Conservation (phyloP, 345 rosid genomes). For the Zanthoxylum bungeanum region DNA sequence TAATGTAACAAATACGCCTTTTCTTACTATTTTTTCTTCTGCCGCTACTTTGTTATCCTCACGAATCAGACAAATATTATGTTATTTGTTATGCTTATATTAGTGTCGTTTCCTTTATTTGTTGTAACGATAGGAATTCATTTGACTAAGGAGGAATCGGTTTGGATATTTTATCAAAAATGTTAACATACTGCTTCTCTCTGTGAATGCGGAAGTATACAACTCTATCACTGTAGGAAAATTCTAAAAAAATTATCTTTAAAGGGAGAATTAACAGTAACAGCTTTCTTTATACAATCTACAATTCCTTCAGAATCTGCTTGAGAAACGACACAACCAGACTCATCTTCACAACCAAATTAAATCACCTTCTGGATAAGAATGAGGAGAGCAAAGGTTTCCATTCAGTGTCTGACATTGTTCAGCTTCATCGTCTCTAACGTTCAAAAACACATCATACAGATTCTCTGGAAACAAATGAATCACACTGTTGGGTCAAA, state of each 20-base stretch:
- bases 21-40: too few species aligned
- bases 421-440: conserved; percentile 96
- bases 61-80: too few species aligned
- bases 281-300: conserved; percentile 75
- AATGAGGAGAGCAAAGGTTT: conserved; percentile 86
- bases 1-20: too few species aligned
- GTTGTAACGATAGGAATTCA: too few species aligned
- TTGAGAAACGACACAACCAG: conserved; percentile 46
- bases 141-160: too few species aligned
- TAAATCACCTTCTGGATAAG: conserved; percentile 38
- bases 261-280: conserved; percentile 31
- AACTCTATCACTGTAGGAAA: not conserved
- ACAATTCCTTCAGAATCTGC: conserved; percentile 83
- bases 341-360: conserved; percentile 30
- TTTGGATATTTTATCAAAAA: too few species aligned
- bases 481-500: not conserved
- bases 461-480: conserved; percentile 56
- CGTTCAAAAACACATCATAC: conserved; percentile 83
- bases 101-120: too few species aligned
- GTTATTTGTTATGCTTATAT: too few species aligned
- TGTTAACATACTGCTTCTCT: conserved; percentile 10
- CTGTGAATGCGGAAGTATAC: not conserved
- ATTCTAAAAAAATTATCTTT: not conserved
- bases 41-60: too few species aligned
- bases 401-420: conserved; percentile 97